These are phyloP conservation scores for Oryza rufipogon DNA, from an alignment of 176 grass and related monocot genomes.

Conservation along the genomic window DNA sequence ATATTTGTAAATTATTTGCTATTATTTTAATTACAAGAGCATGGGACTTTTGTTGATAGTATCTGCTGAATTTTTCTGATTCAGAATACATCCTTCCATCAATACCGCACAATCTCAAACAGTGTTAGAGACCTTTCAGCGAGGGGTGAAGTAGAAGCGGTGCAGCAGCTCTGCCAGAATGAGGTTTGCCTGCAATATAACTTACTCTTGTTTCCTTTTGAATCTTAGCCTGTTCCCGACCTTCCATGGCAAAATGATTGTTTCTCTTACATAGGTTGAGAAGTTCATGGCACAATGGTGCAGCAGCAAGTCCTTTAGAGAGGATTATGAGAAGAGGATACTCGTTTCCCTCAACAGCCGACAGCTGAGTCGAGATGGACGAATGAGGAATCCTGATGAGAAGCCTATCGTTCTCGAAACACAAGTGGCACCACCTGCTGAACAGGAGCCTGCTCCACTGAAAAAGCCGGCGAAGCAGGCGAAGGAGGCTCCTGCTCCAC, in stretches of 20 bases:
- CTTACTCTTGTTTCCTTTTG: not conserved
- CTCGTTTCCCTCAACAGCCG: slow-evolving; percentile 73
- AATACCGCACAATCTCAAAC: slow-evolving; percentile 67
- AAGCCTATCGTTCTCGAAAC: slow-evolving; percentile 69
- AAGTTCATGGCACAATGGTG: slow-evolving; percentile 90
- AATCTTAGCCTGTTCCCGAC: not conserved
- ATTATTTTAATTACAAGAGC: not conserved
- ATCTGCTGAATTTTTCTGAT: slow-evolving; percentile 34
- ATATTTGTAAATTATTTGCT: not conserved
- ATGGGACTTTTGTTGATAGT: not conserved
- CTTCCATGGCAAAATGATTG: slow-evolving; percentile 29
- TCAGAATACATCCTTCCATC: slow-evolving; percentile 72
- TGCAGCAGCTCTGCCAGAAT: slow-evolving; percentile 62
- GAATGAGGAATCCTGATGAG: slow-evolving; percentile 90
- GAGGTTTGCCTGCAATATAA: slow-evolving; percentile 59
- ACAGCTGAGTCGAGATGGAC: slow-evolving; percentile 70
- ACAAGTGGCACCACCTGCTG: slow-evolving; percentile 35
- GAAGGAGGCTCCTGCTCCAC: slow-evolving; percentile 49
- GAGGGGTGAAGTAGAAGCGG: slow-evolving; percentile 65
- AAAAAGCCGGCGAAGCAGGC: slow-evolving; percentile 51
- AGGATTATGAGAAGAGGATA: slow-evolving; percentile 90
- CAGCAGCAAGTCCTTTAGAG: slow-evolving; percentile 70
- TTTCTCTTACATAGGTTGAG: slow-evolving; percentile 57
- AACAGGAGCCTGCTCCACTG: slow-evolving; percentile 55
- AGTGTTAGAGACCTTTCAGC: slow-evolving; percentile 70